Evolutionary conservation across 2,329 filamentous ascomycete genomes (phyloP), one percentile per base, ranked within the genome.

Genomic region (Aspergillus candidus): DNA sequence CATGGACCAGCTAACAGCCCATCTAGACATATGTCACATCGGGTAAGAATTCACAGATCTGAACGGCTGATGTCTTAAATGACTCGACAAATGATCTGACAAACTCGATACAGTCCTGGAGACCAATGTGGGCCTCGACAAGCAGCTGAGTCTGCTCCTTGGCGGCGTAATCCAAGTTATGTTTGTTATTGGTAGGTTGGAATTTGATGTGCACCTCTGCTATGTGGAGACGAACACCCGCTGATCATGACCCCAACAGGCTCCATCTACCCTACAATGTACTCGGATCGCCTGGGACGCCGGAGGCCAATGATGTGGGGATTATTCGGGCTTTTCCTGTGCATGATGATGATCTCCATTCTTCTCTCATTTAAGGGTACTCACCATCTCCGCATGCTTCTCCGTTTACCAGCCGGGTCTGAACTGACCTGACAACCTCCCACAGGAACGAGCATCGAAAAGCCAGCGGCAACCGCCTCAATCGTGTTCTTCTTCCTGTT

Each of bases 401-500:
- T 39, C 22, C 11, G 32, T 39, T 18, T 13, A 18, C 8, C 22
- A 27, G 22, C 22, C 22, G 22, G 7, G 7, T 27, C 8, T 8
- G 2, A 27, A 10, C 22, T 27, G 8, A 27, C 22, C 8, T 10
- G 37, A 13, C 13, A 13, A 32, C 8, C 8, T 31, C 14, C 15
- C 6, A 22, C 30, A 59, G 57, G 57, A 38, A 55, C 60, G 4
- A 44, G 51, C 4, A 45, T 68, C 4, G 58, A 67, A 15, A 67
- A 68, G 32, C 54, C 60, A 6, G 74, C 72, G 6, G 61, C 70
- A 0, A 66, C 66, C 12, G 73, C 71, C 0, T 72, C 71, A 30
- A 68, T 76, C 11, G 65, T 72, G 3, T 75, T 76, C 56, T 75
- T 75, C 60, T 75, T 75, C 56, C 38, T 62, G 33, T 68, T 66